A percentile compares a stretch with the other conserved stretches of the same genome.
Conservation (phyloP, 2,329 filamentous ascomycete genomes). For the Fusarium papillatum region DNA sequence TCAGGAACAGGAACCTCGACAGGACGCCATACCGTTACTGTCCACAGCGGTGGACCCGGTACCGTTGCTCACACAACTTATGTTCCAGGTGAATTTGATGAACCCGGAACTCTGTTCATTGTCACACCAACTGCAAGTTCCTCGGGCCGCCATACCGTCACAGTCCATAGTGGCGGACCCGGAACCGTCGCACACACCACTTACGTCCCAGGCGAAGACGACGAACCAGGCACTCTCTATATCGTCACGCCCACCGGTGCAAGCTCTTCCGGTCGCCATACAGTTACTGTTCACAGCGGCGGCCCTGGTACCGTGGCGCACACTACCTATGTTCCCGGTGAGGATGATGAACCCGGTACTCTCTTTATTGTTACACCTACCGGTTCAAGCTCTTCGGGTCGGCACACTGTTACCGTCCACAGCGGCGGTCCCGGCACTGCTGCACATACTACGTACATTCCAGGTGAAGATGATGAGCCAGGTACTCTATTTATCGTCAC, state of each 20-base stretch:
- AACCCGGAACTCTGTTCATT: background rate
- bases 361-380: background rate
- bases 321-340: background rate
- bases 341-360: background rate
- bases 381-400: background rate
- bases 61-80: background rate
- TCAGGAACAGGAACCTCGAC: background rate
- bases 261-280: background rate
- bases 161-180: background rate
- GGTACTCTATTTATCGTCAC: constrained; percentile 18
- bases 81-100: background rate
- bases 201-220: background rate
- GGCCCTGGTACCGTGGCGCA: background rate
- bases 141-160: background rate
- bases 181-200: background rate
- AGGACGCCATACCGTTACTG: background rate
- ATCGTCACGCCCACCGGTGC: background rate
- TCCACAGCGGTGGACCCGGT: background rate
- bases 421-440: background rate
- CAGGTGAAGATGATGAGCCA: constrained; percentile 7
- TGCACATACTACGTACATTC: background rate
- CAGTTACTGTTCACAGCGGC: too few relatives aligned
- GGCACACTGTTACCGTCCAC: background rate
- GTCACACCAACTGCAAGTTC: background rate
- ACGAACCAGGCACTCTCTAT: background rate